A percentile compares a stretch with the other conserved stretches of the same genome.
Conservation (phyloP, 208 protist species). For the Crithidia acanthocephali region DNA sequence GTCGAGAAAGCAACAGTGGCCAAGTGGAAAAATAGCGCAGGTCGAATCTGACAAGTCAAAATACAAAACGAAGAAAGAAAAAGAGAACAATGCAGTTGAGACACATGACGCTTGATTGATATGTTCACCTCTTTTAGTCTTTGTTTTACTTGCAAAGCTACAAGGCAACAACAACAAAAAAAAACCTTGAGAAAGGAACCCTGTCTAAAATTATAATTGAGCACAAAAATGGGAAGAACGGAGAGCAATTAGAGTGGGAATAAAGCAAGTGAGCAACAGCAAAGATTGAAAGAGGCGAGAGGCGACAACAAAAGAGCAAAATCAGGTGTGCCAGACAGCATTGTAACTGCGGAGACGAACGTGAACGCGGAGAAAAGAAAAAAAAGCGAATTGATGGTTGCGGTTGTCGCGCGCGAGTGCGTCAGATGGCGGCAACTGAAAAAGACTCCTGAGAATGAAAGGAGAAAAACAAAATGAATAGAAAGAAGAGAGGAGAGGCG, state of each 20-base stretch:
- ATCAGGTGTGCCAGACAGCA: neutral
- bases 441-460: neutral
- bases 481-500: neutral
- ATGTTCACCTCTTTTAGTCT: too few relatives aligned
- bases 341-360: neutral
- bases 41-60: too few relatives aligned
- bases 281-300: neutral
- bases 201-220: too few relatives aligned
- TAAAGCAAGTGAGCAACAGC: too few relatives aligned
- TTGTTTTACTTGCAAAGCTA: neutral
- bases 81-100: neutral
- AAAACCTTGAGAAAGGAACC: neutral
- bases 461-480: conserved; percentile 5
- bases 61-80: neutral
- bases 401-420: neutral
- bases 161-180: neutral
- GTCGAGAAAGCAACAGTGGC: too few relatives aligned
- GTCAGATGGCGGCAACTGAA: neutral
- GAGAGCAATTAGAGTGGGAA: too few relatives aligned
- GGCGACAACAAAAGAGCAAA: too few relatives aligned
- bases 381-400: neutral
- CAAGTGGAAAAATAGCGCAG: too few relatives aligned
- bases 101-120: neutral
- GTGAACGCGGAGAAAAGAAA: neutral
- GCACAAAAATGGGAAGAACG: too few relatives aligned